Evolutionary conservation across 805 yeast genomes (phyloP), one percentile per base, ranked within the genome.

Genomic region (Saccharomycopsis malanga): DNA sequence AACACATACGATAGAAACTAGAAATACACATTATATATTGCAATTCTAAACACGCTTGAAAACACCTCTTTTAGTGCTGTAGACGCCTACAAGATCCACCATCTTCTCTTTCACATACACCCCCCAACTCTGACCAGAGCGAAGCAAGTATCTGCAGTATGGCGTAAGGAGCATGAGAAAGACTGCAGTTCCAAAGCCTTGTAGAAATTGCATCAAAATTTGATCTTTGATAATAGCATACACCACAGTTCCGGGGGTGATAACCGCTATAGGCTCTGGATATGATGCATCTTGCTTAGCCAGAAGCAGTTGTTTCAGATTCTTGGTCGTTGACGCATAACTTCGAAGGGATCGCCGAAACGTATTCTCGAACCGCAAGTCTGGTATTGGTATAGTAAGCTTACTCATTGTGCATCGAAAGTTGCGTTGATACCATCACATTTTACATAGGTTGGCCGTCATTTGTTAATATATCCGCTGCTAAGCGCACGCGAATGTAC

Each of bases 311-410:
- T 5, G 20, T 21, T 21, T 36, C n/a, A 12, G 21, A 7, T 24
- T 27, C 23, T 32, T 36, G 5, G 32, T 23, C 12, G 24, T 5
- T 21, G 14, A 5, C 30, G 53, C 39, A 36, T 48, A 43, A 14
- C 53, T 54, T 6, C 53, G 45, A 12, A 69, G 52, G 0, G 74
- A 66, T 30, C 68, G 64, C 53, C 68, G 60, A 58, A 83, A 83
- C 2, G 83, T 66, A 47, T 79, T 73, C 56, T 81, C 86, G 56
- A 81, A 82, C 39, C 91, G 67, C 21, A 83, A 62, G 55, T 83
- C 91, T 0, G 89, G 89, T 2, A 73, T 65, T 1, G 61, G 49
- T 17, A 59, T 9, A 6, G 36, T 32, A 12, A 32, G 17, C 6
- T 32, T 32, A 18, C 17, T 32, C 30, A 27, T 27, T 7, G n/a